Evolutionary conservation across 2,329 filamentous ascomycete species (phyloP).

Genomic region (Dissoconium aciculare): DNA sequence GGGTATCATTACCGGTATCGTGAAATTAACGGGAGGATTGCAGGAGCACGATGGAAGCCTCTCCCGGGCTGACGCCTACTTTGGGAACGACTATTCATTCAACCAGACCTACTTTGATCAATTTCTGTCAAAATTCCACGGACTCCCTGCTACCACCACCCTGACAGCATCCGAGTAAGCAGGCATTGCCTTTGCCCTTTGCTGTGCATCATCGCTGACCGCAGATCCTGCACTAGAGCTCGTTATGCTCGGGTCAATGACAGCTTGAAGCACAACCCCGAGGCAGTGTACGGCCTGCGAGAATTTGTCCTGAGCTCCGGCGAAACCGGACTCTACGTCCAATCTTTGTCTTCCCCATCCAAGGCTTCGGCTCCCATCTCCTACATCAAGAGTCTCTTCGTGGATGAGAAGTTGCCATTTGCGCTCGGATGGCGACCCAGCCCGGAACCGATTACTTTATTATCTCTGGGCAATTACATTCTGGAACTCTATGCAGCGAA

Average conservation of each 20-base stretch:
- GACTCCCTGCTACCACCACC: constrained; percentile 13
- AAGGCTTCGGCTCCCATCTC: constrained; percentile 17
- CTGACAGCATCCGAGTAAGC: constrained; percentile 14
- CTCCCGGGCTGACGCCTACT: constrained; percentile 21
- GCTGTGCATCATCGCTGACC: too few species aligned
- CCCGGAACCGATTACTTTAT: constrained; percentile 6
- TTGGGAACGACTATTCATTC: constrained; percentile 23
- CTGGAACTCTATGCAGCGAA: constrained; percentile 7
- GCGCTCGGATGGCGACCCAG: constrained; percentile 19
- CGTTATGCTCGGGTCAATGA: constrained; percentile 14
- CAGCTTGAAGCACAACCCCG: constrained; percentile 14
- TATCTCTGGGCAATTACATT: constrained; percentile 5
- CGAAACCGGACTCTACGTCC: constrained; percentile 22
- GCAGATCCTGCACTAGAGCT: too few species aligned
- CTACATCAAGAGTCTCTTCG: constrained; percentile 16
- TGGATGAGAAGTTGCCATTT: constrained; percentile 21
- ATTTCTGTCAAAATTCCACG: constrained; percentile 13
- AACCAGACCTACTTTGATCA: constrained; percentile 18
- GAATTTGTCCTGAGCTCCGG: constrained; percentile 22
- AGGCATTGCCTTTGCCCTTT: too few species aligned
- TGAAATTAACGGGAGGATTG: too few species aligned
- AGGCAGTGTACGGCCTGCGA: constrained; percentile 19
- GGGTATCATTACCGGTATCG: too few species aligned
- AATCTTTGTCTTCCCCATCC: constrained; percentile 17
- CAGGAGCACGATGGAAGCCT: constrained; percentile 27